Conservation (phyloP, 106 monocot species). For the Acanthochlamys bracteata region DNA sequence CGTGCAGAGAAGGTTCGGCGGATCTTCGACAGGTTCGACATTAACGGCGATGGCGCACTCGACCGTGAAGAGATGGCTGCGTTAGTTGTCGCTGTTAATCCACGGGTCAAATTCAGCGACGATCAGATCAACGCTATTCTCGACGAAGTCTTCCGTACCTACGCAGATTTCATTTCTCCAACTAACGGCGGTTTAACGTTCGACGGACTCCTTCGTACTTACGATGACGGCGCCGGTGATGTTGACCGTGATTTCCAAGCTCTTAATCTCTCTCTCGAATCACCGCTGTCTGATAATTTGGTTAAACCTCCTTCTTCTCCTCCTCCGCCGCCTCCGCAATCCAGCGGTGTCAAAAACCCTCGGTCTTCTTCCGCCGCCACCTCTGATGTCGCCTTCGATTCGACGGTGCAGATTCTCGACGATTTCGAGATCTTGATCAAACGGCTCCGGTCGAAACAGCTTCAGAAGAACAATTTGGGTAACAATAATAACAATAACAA, state of each 20-base stretch:
- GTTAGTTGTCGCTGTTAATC: slow-evolving; percentile 83
- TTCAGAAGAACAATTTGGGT: slow-evolving; percentile 27
- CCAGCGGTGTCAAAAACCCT: neutral
- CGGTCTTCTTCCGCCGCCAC: slow-evolving; percentile 10
- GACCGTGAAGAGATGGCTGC: slow-evolving; percentile 82
- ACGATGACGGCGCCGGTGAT: slow-evolving; percentile 75
- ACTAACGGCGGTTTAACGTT: slow-evolving; percentile 33
- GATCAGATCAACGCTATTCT: slow-evolving; percentile 82
- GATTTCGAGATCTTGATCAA: slow-evolving; percentile 76
- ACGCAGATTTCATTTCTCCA: slow-evolving; percentile 39
- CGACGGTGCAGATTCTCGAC: slow-evolving; percentile 64
- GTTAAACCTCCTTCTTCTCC: neutral
- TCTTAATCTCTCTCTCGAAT: slow-evolving; percentile 14
- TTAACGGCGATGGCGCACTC: slow-evolving; percentile 69
- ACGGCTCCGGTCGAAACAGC: slow-evolving; percentile 58
- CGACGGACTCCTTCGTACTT: slow-evolving; percentile 47
- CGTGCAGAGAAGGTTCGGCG: slow-evolving; percentile 67
- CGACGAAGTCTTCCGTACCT: slow-evolving; percentile 88
- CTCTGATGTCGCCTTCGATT: slow-evolving; percentile 48
- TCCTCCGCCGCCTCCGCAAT: slow-evolving; percentile 3
- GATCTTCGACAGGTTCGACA: slow-evolving; percentile 78
- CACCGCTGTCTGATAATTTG: too few species aligned
- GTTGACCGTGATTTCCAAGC: slow-evolving; percentile 64
- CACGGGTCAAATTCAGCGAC: slow-evolving; percentile 73
- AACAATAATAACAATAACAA: slow-evolving; percentile 54